Conservation (phyloP, 2,329 filamentous ascomycete species). For the Chrysoporthe austroafricana region DNA sequence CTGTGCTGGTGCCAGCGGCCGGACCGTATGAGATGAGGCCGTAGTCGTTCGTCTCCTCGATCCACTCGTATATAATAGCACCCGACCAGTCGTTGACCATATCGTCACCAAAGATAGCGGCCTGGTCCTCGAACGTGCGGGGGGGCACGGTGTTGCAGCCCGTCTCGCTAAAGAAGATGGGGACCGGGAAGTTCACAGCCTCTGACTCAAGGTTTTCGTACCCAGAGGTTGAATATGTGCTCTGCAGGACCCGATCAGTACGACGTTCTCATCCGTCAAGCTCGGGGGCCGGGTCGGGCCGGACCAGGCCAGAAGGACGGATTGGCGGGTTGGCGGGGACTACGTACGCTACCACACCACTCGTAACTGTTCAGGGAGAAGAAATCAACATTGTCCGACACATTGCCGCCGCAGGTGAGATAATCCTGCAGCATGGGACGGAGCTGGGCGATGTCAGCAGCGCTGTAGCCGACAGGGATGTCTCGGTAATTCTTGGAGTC, state of each 20-base stretch:
- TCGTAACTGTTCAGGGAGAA: slow-evolving; percentile 86
- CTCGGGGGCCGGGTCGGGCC: no score
- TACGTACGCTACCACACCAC: slow-evolving; percentile 65
- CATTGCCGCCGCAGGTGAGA: slow-evolving; percentile 75
- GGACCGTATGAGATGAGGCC: slow-evolving; percentile 78
- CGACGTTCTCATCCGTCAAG: neutral
- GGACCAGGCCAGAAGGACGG: no score
- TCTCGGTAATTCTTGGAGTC: slow-evolving; percentile 75
- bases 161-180: slow-evolving; percentile 88
- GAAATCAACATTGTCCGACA: slow-evolving; percentile 75
- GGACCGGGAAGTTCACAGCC: slow-evolving; percentile 74
- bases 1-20: slow-evolving; percentile 54
- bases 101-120: slow-evolving; percentile 72
- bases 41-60: slow-evolving; percentile 81
- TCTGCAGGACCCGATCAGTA: neutral
- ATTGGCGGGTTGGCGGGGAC: neutral
- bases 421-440: slow-evolving; percentile 69
- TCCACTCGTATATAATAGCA: slow-evolving; percentile 88
- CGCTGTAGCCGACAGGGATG: slow-evolving; percentile 86
- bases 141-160: slow-evolving; percentile 73
- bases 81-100: slow-evolving; percentile 77
- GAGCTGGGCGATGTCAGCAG: slow-evolving; percentile 77
- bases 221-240: slow-evolving; percentile 64
- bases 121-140: slow-evolving; percentile 71
- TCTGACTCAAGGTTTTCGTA: slow-evolving; percentile 71